Conservation (phyloP, 1,139 yeast species). For the Blastobotrys petasosporus region DNA sequence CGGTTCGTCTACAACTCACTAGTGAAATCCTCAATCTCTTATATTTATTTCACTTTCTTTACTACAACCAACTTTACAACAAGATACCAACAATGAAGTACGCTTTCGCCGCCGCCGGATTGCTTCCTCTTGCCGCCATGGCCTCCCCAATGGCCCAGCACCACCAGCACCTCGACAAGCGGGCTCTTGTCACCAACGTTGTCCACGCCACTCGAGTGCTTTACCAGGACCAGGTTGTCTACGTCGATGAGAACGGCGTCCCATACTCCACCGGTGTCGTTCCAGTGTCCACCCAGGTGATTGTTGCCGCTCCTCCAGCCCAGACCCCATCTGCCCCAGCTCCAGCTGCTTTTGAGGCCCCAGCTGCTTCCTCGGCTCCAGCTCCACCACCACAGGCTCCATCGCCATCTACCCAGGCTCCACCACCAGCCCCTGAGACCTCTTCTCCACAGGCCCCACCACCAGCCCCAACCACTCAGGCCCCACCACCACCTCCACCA, state of each 20-base stretch:
- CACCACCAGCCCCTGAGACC: slow-evolving; percentile 13
- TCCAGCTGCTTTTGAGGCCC: slow-evolving; percentile 12
- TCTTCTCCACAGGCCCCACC: slow-evolving; percentile 8
- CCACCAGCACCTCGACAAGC: slow-evolving; percentile 20
- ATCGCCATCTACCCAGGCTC: slow-evolving; percentile 10
- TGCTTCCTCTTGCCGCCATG: slow-evolving; percentile 14
- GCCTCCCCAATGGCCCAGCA: slow-evolving; percentile 18
- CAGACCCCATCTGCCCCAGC: slow-evolving; percentile 7
- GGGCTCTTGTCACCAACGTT: slow-evolving; percentile 31
- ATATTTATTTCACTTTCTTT: neutral
- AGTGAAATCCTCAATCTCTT: neutral
- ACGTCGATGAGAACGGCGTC: slow-evolving; percentile 32
- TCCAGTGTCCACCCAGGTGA: slow-evolving; percentile 23
- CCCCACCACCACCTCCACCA: slow-evolving; percentile 6
- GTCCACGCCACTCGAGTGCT: slow-evolving; percentile 30
- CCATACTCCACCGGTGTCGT: slow-evolving; percentile 30
- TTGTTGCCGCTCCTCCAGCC: slow-evolving; percentile 8
- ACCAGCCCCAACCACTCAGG: neutral
- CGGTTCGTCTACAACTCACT: slow-evolving; percentile 3
- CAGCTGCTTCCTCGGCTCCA: slow-evolving; percentile 9
- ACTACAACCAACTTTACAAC: neutral
- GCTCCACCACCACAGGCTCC: neutral
- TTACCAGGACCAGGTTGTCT: slow-evolving; percentile 33
- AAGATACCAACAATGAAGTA: slow-evolving; percentile 7
- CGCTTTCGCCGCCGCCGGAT: slow-evolving; percentile 8